These are phyloP conservation scores for Exophiala xenobiotica DNA, from an alignment of 2,329 filamentous ascomycete genomes.

Conservation along the genomic window DNA sequence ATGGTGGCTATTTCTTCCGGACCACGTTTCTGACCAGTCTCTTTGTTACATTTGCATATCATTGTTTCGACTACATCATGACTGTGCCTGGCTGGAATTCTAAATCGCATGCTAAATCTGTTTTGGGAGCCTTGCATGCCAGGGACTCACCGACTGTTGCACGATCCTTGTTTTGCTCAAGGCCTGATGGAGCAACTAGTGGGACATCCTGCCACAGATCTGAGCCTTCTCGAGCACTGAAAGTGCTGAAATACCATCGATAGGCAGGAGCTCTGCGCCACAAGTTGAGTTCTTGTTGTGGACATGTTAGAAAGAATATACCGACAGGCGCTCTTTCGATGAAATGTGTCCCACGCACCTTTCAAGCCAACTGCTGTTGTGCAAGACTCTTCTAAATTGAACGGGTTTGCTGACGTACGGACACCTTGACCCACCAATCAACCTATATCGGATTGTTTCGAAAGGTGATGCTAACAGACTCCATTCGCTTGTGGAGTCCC, in stretches of 20 bases:
- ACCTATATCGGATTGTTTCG: too few species aligned
- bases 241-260: too few species aligned
- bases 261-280: too few species aligned
- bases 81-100: conserved; percentile 23
- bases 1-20: neutral
- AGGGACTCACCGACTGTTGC: neutral
- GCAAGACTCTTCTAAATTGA: too few species aligned
- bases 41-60: neutral
- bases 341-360: too few species aligned
- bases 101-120: conserved; percentile 14
- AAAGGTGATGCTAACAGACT: too few species aligned
- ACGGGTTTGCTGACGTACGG: too few species aligned
- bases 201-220: conserved; percentile 1
- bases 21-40: neutral
- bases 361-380: too few species aligned
- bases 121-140: conserved; percentile 6
- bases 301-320: too few species aligned
- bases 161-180: conserved; percentile 1
- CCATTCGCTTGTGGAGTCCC: neutral
- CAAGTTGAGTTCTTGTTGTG: too few species aligned
- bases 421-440: too few species aligned
- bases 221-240: neutral
- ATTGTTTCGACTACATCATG: conserved; percentile 28
- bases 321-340: too few species aligned
- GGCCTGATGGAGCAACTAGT: conserved; percentile 2